phyloP scores from a whole-genome alignment of 805 yeast species.

The Yarrowia deformans region DNA sequence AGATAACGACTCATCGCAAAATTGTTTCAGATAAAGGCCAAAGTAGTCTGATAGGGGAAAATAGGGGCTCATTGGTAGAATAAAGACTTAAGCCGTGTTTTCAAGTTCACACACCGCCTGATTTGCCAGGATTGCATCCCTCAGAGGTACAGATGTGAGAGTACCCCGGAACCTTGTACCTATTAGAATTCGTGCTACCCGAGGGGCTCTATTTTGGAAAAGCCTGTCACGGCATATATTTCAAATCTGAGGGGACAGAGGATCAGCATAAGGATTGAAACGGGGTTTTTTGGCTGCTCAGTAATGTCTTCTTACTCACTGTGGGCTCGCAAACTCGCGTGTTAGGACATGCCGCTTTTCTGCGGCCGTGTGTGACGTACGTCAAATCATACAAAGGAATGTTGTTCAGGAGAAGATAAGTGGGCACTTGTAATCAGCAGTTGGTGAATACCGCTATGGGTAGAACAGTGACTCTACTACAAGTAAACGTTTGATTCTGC shows the following conservation, averaged over 20 bases:
- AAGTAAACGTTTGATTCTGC: no score
- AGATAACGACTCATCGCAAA: background rate
- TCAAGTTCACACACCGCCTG: background rate
- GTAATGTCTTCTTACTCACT: no score
- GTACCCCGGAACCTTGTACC: background rate
- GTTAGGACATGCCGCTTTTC: no score
- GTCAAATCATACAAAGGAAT: background rate
- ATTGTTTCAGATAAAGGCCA: background rate
- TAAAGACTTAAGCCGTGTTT: no score
- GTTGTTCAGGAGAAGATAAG: background rate
- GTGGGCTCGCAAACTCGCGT: no score
- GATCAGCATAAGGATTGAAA: no score
- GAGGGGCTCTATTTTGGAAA: background rate
- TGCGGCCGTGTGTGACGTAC: background rate
- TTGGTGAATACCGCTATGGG: no score
- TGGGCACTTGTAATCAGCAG: background rate
- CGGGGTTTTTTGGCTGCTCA: background rate
- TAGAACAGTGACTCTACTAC: no score
- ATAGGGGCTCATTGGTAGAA: no score
- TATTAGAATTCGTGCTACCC: constrained; percentile 4
- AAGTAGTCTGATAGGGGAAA: background rate
- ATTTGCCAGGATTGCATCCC: background rate
- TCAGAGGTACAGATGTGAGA: background rate
- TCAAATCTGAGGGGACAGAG: background rate
- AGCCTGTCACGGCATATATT: no score